Evolutionary conservation across 1,139 yeast species (phyloP).

Genomic region (Nakaseomyces kungkrabaensis): DNA sequence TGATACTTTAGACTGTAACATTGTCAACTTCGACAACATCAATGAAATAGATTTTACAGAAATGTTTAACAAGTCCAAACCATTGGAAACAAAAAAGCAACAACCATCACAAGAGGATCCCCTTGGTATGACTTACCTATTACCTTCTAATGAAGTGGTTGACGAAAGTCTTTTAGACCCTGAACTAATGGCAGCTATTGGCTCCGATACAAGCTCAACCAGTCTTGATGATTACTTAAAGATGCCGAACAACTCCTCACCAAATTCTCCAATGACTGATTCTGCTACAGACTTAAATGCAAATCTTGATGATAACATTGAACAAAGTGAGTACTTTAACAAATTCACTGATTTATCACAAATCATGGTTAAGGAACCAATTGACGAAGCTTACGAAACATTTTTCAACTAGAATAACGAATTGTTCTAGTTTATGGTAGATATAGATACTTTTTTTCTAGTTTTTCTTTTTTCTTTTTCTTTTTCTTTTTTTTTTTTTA

Average conservation of each 20-base stretch:
- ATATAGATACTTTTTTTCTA: background rate
- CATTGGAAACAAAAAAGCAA: background rate
- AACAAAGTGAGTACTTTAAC: background rate
- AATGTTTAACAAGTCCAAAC: slow-evolving; percentile 20
- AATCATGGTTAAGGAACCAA: background rate
- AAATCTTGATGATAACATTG: background rate
- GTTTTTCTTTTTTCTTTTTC: background rate
- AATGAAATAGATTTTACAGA: slow-evolving; percentile 30
- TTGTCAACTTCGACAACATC: slow-evolving; percentile 9
- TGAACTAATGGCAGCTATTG: background rate
- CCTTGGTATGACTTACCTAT: background rate
- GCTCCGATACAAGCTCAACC: background rate
- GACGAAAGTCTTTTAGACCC: background rate
- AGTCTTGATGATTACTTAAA: background rate
- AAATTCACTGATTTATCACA: background rate
- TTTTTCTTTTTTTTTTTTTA: background rate
- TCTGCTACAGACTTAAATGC: background rate
- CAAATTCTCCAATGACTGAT: background rate
- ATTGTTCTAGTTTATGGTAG: background rate
- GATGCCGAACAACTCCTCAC: background rate
- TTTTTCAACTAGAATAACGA: slow-evolving; percentile 1
- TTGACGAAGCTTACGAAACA: background rate
- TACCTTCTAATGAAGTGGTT: background rate
- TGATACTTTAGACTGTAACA: background rate
- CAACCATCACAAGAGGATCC: background rate